A percentile compares a stretch with the other conserved stretches of the same genome.
Evolutionary conservation across 768 basidiomycete genomes (phyloP).

Genomic region (Psilocybe cubensis): DNA sequence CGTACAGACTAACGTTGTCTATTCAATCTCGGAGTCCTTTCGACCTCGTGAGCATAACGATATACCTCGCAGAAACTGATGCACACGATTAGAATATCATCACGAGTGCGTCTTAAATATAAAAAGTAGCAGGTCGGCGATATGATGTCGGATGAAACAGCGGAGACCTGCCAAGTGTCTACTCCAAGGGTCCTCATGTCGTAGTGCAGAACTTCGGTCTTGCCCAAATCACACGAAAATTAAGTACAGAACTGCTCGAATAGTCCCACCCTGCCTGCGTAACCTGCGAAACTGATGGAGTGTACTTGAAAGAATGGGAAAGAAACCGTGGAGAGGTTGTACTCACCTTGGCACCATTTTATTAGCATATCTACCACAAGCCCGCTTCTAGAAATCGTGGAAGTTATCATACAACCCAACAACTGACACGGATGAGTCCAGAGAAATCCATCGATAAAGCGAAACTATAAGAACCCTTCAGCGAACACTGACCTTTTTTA

Average conservation of each 20-base stretch:
- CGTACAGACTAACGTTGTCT: background rate
- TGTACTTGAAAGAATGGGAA: conserved; percentile 16
- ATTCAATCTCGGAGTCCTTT: background rate
- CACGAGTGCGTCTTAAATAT: background rate
- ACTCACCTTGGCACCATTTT: background rate
- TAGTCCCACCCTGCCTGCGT: conserved; percentile 1
- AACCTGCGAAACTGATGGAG: conserved; percentile 11
- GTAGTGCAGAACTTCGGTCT: background rate
- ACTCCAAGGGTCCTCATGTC: background rate
- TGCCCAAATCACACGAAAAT: conserved; percentile 4
- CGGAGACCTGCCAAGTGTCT: background rate
- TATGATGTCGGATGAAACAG: conserved; percentile 1
- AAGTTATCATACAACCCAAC: no score
- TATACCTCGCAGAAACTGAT: background rate
- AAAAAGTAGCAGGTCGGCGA: background rate
- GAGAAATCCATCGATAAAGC: background rate
- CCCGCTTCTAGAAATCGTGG: no score
- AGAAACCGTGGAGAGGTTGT: background rate
- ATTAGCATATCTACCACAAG: background rate
- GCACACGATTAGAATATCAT: conserved; percentile 1
- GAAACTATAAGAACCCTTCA: background rate
- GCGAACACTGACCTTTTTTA: background rate
- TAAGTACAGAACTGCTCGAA: background rate
- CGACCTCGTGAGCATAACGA: conserved; percentile 4
- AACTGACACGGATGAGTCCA: background rate